phyloP scores from a whole-genome alignment of 345 rosid species.

The Eucalyptus fibrosa region DNA sequence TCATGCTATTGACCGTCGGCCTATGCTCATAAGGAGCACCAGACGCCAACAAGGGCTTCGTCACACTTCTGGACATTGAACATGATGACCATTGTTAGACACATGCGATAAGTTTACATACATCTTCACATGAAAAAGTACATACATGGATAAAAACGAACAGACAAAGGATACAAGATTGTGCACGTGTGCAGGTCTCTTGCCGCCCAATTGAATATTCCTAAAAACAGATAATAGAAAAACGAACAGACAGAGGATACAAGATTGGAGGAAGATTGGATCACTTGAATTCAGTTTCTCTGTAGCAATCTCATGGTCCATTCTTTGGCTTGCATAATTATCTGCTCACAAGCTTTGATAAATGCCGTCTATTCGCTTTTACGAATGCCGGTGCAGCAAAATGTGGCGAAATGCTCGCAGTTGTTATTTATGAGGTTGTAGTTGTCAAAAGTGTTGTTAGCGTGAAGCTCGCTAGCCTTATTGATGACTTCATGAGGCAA shows the following conservation, averaged over 20 bases:
- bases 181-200: background rate
- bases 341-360: background rate
- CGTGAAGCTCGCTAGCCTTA: background rate
- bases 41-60: background rate
- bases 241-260: background rate
- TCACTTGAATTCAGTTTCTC: background rate
- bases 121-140: background rate
- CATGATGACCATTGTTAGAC: background rate
- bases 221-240: background rate
- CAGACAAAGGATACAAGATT: too few species aligned
- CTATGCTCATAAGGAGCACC: background rate
- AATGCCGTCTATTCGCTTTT: background rate
- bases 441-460: background rate
- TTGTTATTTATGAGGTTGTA: background rate
- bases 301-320: background rate
- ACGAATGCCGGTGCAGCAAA: background rate
- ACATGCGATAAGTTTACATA: background rate
- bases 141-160: background rate
- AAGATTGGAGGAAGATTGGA: background rate
- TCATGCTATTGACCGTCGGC: background rate
- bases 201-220: background rate
- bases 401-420: background rate
- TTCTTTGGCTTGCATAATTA: background rate
- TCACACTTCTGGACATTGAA: background rate
- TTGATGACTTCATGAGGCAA: background rate